Evolutionary conservation across 2,329 filamentous ascomycete species (phyloP).

Genomic region (Exophiala lecanii-corni): DNA sequence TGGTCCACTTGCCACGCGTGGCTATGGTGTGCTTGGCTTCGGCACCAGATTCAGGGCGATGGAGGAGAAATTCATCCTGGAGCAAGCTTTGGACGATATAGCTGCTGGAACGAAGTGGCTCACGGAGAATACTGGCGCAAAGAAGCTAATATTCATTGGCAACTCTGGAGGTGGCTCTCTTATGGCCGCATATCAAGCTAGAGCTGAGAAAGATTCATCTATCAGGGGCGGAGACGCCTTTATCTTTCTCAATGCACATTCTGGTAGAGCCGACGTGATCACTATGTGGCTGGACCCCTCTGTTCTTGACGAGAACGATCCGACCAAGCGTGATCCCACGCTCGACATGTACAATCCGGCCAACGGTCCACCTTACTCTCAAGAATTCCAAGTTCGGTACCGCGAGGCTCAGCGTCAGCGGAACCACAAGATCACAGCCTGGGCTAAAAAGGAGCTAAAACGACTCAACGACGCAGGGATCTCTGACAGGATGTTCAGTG

Average conservation of each 20-base stretch:
- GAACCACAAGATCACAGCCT: slow-evolving; percentile 5
- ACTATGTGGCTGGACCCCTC: slow-evolving; percentile 4
- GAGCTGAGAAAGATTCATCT: not conserved
- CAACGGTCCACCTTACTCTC: slow-evolving; percentile 1
- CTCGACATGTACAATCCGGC: slow-evolving; percentile 6
- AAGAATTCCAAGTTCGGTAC: not conserved
- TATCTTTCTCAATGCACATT: slow-evolving; percentile 8
- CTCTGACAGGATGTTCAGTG: slow-evolving; percentile 2
- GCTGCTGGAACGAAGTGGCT: slow-evolving; percentile 3
- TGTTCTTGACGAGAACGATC: slow-evolving; percentile 5
- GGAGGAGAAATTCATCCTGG: slow-evolving; percentile 7
- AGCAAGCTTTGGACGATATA: slow-evolving; percentile 3
- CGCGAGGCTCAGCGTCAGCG: slow-evolving; percentile 2
- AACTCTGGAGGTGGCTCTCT: slow-evolving; percentile 8
- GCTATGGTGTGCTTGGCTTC: slow-evolving; percentile 3
- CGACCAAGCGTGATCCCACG: not conserved
- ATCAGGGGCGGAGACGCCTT: slow-evolving; percentile 3
- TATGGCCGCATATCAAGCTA: slow-evolving; percentile 6
- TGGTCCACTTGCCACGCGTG: slow-evolving; percentile 1
- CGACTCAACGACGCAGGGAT: slow-evolving; percentile 5
- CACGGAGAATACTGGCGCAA: not conserved
- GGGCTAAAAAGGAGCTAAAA: slow-evolving; percentile 1
- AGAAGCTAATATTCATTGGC: slow-evolving; percentile 5
- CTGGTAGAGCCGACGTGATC: slow-evolving; percentile 3
- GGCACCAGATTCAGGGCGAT: not conserved